Base-by-base conservation (phyloP, 176 grass and related monocot genomes). In the Eragrostis nindensis region DNA sequence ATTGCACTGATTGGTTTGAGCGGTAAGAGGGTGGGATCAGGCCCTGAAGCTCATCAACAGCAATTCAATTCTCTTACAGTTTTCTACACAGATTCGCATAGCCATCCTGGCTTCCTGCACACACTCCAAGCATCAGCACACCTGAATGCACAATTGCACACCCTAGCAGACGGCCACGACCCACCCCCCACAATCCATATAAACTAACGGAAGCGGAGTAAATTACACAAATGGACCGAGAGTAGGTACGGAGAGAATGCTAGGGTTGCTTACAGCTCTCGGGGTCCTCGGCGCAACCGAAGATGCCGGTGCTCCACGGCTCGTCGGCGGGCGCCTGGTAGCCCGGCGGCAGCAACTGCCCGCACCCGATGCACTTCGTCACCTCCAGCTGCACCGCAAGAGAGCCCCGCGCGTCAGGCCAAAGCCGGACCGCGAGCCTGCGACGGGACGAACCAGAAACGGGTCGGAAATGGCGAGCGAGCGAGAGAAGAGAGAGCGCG, bases 211-310 rank as follows among this genome's bases (percentile, higher is more conserved):
- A 64, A 83, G 29, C 19, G 50, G 45, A 74, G 49, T 82, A n/a
- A 26, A 60, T 11, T 45, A 50, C 5, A 27, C 56, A 53, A 9
- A 41, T 64, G 2, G 43, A 68, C 18, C 54, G 19, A 26, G 27
- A 27, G 50, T 13, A n/a, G 10, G 22, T 60, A 26, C 9, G 22
- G 14, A 16, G 1, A 40, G 15, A 76, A 50, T 26, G 39, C 19
- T 60, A 80, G 29, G 44, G 38, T 42, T 42, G 59, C 86, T 81
- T 89, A 94, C 89, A 92, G 74, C 92, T 95, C 60, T 90, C 87
- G 36, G 82, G 36, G 86, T 95, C 89, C 9, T 94, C 87, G 19
- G 84, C 16, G 83, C 92, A 94, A 16, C 81, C 81, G 73, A 83
- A 89, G 66, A 94, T 80, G 45, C 87, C 92, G 45, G 89, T 85